A percentile compares a stretch with the other conserved stretches of the same genome.
These are phyloP conservation scores for Entomortierella parvispora DNA, from an alignment of 192 early-diverging fungal species.

Conservation along the genomic window DNA sequence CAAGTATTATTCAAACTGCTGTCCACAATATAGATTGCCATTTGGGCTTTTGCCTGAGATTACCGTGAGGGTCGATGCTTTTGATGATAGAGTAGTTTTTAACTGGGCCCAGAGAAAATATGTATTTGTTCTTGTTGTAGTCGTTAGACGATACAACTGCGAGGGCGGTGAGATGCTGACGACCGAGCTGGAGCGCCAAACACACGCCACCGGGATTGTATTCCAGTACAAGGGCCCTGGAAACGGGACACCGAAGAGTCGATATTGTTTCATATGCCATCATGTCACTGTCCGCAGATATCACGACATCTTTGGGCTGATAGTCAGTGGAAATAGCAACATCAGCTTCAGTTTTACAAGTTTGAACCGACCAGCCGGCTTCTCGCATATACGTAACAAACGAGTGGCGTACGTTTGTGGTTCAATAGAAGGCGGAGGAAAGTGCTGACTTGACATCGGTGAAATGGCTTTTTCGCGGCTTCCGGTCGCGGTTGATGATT, in stretches of 20 bases:
- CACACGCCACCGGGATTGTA: background rate
- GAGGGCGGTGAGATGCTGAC: slow-evolving; percentile 4
- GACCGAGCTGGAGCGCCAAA: background rate
- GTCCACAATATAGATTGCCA: background rate
- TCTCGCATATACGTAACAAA: slow-evolving; percentile 2
- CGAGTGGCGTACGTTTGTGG: background rate
- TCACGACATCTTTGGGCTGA: background rate
- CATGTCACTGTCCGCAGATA: slow-evolving; percentile 2
- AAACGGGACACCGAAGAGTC: slow-evolving; percentile 4
- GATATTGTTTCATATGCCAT: background rate
- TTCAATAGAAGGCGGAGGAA: slow-evolving; percentile 2
- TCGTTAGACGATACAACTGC: slow-evolving; percentile 10
- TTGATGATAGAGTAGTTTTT: slow-evolving; percentile 5
- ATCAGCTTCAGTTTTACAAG: slow-evolving; percentile 7
- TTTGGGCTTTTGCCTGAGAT: background rate
- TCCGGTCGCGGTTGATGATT: background rate
- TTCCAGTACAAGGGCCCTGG: background rate
- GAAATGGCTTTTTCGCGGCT: background rate
- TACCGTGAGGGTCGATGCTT: background rate
- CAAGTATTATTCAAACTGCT: background rate
- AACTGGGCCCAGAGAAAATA: background rate
- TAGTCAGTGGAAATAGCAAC: background rate
- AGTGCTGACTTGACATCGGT: slow-evolving; percentile 1
- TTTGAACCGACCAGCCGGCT: background rate
- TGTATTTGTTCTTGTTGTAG: background rate